phyloP scores from a whole-genome alignment of 306 rosid species.

The Trichosanthes truncata region DNA sequence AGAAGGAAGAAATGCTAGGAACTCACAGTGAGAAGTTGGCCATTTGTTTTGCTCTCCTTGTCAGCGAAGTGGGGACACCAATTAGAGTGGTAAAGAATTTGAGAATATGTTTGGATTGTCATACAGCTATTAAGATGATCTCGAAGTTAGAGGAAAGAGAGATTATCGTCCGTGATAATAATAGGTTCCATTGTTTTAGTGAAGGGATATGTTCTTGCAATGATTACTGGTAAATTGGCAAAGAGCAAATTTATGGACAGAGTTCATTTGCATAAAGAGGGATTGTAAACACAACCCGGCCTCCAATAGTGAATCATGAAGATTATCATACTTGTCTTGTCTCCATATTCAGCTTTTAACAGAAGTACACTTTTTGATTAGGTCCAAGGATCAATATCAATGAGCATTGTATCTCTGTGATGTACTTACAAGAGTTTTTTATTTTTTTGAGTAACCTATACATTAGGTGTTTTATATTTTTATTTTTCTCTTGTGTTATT shows the following conservation, averaged over 20 bases:
- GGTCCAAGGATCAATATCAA: not conserved
- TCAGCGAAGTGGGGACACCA: constrained; percentile 19
- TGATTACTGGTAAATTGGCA: constrained; percentile 27
- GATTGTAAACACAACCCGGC: not conserved
- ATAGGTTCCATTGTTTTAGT: constrained; percentile 26
- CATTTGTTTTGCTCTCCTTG: constrained; percentile 35
- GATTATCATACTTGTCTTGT: not conserved
- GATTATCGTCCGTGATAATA: constrained; percentile 26
- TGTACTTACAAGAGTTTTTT: too few species aligned
- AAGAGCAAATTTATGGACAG: not conserved
- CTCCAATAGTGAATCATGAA: not conserved
- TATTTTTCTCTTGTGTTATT: not conserved
- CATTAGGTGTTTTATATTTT: not conserved
- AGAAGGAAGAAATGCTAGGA: constrained; percentile 40
- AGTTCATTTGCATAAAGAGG: not conserved
- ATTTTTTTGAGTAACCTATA: not conserved
- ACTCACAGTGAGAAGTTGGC: constrained; percentile 50
- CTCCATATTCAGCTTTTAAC: not conserved
- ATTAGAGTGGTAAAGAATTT: constrained; percentile 33
- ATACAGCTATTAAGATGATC: constrained; percentile 29
- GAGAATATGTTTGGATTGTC: constrained; percentile 32
- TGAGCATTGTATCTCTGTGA: not conserved
- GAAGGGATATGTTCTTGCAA: constrained; percentile 28
- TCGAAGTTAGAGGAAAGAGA: constrained; percentile 24
- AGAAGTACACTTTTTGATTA: not conserved